phyloP scores from a whole-genome alignment of 2,329 filamentous ascomycete genomes.

The Orbilia javanica region DNA sequence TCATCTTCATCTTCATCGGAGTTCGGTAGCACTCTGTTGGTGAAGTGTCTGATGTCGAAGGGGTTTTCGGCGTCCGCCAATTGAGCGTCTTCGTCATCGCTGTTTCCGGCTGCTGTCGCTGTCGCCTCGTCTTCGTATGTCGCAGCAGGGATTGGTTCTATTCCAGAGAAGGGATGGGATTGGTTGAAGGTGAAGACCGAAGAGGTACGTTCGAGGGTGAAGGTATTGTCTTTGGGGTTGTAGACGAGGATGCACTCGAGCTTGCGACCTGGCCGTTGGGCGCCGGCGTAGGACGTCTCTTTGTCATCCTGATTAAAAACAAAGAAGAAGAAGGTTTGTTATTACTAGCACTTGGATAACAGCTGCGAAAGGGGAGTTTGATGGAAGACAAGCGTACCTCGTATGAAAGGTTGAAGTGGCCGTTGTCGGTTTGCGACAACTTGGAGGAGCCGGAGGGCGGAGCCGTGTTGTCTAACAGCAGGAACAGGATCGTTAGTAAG shows the following conservation, averaged over 20 bases:
- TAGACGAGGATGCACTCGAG: constrained; percentile 57
- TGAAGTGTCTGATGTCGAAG: constrained; percentile 52
- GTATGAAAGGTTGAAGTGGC: constrained; percentile 48
- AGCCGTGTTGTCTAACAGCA: constrained; percentile 29
- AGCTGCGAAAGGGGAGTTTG: neutral
- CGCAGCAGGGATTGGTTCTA: constrained; percentile 37
- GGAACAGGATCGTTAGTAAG: no score
- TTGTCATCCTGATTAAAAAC: constrained; percentile 29
- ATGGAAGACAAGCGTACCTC: constrained; percentile 10
- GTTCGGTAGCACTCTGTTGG: constrained; percentile 27
- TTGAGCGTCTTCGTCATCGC: constrained; percentile 53
- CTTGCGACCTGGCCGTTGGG: constrained; percentile 51
- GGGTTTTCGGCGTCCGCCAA: constrained; percentile 54
- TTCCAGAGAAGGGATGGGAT: constrained; percentile 45
- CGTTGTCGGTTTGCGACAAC: constrained; percentile 22
- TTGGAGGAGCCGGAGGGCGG: constrained; percentile 39
- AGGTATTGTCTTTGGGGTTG: constrained; percentile 55
- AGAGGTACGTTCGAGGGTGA: constrained; percentile 54
- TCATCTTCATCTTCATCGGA: constrained; percentile 54
- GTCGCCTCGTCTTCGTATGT: constrained; percentile 47
- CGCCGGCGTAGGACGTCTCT: constrained; percentile 37
- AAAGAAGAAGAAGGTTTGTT: neutral
- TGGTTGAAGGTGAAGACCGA: constrained; percentile 57
- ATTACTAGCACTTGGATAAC: no score
- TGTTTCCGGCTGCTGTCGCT: constrained; percentile 20